A percentile compares a stretch with the other conserved stretches of the same genome.
phyloP scores from a whole-genome alignment of 1,284 basidiomycete genomes.

The Wolfiporia cocos region DNA sequence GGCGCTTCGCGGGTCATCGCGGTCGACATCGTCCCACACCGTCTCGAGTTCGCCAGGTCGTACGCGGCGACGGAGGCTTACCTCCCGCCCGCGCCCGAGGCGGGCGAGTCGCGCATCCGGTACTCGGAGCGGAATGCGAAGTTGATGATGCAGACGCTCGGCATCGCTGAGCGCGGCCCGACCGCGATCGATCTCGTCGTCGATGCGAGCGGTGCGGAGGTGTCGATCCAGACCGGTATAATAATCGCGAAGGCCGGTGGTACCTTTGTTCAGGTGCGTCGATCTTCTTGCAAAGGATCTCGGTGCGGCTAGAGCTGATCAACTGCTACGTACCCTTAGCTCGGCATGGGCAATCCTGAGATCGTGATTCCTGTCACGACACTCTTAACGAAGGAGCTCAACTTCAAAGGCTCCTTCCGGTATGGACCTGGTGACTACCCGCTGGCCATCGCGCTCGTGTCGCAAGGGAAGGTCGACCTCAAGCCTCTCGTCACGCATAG shows the following conservation, averaged over 20 bases:
- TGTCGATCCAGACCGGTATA: conserved; percentile 80
- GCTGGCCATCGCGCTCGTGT: conserved; percentile 77
- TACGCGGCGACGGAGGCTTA: conserved; percentile 89
- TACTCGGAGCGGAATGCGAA: conserved; percentile 69
- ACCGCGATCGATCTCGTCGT: conserved; percentile 66
- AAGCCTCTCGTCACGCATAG: conserved; percentile 88
- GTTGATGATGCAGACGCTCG: conserved; percentile 50
- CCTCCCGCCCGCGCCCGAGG: conserved; percentile 55
- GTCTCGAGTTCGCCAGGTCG: conserved; percentile 81
- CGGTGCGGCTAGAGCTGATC: background rate
- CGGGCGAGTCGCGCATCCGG: conserved; percentile 60
- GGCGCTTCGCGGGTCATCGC: conserved; percentile 79
- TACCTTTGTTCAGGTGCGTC: conserved; percentile 57
- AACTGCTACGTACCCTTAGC: conserved; percentile 27
- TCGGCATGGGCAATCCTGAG: conserved; percentile 69
- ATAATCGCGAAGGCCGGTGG: conserved; percentile 70
- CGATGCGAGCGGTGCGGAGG: conserved; percentile 88
- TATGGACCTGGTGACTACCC: conserved; percentile 84
- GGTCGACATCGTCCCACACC: conserved; percentile 78
- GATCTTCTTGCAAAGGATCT: background rate
- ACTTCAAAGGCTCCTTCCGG: conserved; percentile 83
- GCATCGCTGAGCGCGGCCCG: conserved; percentile 53
- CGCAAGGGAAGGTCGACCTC: conserved; percentile 77
- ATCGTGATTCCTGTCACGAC: conserved; percentile 56
- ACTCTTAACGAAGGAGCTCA: conserved; percentile 72